phyloP scores from a whole-genome alignment of 2,329 filamentous ascomycete genomes.

The Exophiala lecanii-corni region DNA sequence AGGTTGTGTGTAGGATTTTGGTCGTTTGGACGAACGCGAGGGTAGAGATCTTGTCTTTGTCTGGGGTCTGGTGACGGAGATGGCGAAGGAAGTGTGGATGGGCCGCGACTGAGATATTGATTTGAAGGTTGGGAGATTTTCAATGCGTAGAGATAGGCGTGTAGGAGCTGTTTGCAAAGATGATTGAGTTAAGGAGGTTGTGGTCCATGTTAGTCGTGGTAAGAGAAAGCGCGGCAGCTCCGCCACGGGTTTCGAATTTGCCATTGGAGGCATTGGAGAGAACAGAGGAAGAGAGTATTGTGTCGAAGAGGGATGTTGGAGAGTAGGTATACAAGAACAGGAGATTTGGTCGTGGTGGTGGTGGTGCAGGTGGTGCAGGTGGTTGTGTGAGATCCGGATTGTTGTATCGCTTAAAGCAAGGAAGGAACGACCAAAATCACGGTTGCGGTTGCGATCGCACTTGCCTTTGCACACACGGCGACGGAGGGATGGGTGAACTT shows the following conservation, averaged over 20 bases:
- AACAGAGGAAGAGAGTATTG: not conserved
- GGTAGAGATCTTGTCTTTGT: constrained; percentile 3
- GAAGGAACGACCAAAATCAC: too few species aligned
- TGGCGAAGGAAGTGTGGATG: constrained; percentile 7
- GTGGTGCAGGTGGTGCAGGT: too few species aligned
- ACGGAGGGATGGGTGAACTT: too few species aligned
- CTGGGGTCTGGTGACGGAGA: not conserved
- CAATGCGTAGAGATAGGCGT: constrained; percentile 6
- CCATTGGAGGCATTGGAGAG: constrained; percentile 30
- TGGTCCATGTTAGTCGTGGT: constrained; percentile 39
- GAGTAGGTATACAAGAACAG: too few species aligned
- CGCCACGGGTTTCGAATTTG: constrained; percentile 37
- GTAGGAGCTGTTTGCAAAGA: constrained; percentile 12
- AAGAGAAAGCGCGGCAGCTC: constrained; percentile 42
- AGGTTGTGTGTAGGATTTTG: constrained; percentile 10
- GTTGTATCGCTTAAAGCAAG: too few species aligned
- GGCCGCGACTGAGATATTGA: constrained; percentile 8
- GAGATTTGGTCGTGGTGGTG: too few species aligned
- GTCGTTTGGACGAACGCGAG: constrained; percentile 7
- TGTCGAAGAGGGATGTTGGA: too few species aligned
- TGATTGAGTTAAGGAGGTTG: constrained; percentile 11
- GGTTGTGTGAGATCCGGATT: too few species aligned
- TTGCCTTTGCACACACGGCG: too few species aligned
- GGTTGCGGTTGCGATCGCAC: too few species aligned
- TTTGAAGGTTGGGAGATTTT: constrained; percentile 11